These are phyloP conservation scores for Bipolaris oryzae DNA, from an alignment of 2,329 filamentous ascomycete species.

Conservation along the genomic window DNA sequence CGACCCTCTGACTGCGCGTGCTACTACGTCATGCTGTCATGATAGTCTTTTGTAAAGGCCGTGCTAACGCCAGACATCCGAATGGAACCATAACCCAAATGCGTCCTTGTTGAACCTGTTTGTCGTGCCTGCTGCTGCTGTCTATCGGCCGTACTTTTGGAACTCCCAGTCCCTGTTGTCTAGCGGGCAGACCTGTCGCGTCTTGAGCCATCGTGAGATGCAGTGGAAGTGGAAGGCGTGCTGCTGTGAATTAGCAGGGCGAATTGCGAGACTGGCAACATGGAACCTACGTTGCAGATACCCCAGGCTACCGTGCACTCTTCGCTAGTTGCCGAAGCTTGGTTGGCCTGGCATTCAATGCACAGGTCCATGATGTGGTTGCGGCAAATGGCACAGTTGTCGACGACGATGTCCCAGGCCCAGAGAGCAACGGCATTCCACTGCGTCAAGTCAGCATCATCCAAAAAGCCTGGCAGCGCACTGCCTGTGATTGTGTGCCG, in stretches of 20 bases:
- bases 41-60: conserved; percentile 27
- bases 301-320: conserved; percentile 99
- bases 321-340: conserved; percentile 94
- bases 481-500: conserved; percentile 1
- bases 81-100: conserved; percentile 27
- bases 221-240: conserved; percentile 99
- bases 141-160: conserved; percentile 88
- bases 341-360: conserved; percentile 98
- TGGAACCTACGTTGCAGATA: conserved; percentile 88
- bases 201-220: conserved; percentile 98
- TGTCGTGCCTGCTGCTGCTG: conserved; percentile 1
- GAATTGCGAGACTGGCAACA: neutral
- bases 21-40: conserved; percentile 24
- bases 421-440: conserved; percentile 98
- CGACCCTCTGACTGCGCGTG: conserved; percentile 15
- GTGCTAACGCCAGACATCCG: conserved; percentile 31
- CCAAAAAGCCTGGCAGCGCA: conserved; percentile 2
- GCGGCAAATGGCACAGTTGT: conserved; percentile 98
- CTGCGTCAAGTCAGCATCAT: conserved; percentile 57
- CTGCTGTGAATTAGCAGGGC: conserved; percentile 60
- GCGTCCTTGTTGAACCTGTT: conserved; percentile 6
- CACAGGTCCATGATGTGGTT: conserved; percentile 99
- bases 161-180: conserved; percentile 99
- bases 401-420: conserved; percentile 99
- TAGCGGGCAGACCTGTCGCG: conserved; percentile 95